Percentiles rank a stretch among this genome's conserved stretches.
Conservation (phyloP, 257 asterid species). For the Solanum stenotomum region DNA sequence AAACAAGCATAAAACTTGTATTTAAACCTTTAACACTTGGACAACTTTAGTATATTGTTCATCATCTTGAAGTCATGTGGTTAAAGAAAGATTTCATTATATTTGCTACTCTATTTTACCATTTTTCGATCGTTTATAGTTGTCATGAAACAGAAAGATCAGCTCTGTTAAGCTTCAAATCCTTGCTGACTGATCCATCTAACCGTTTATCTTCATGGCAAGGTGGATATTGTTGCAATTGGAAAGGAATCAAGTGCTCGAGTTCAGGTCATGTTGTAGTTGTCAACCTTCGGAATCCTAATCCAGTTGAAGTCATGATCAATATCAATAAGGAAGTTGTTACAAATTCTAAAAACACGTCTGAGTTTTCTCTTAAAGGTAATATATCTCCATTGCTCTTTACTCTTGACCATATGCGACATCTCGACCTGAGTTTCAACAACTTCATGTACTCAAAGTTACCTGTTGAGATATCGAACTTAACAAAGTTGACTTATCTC, state of each 20-base stretch:
- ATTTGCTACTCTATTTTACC: not conserved
- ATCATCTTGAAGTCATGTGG: not conserved
- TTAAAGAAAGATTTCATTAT: not conserved
- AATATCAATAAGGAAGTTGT: not conserved
- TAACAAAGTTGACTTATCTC: not conserved
- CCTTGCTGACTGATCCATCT: not conserved
- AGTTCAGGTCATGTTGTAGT: not conserved
- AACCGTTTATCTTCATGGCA: not conserved
- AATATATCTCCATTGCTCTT: not conserved
- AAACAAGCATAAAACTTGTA: not conserved
- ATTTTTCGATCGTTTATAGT: not conserved
- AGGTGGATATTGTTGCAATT: not conserved
- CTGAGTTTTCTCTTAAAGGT: not conserved
- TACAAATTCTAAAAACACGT: not conserved
- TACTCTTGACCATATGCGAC: not conserved
- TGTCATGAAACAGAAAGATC: not conserved
- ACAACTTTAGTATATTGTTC: not conserved
- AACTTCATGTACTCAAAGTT: slow-evolving; percentile 1
- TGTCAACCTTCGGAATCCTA: slow-evolving; percentile 5
- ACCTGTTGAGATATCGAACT: not conserved
- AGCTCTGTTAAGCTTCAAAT: slow-evolving; percentile 4
- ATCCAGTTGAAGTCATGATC: not conserved
- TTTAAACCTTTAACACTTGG: not conserved
- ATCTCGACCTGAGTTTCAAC: slow-evolving; percentile 9
- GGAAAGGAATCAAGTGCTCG: slow-evolving; percentile 6